These are phyloP conservation scores for Leccinellum luteum DNA, from an alignment of 768 basidiomycete genomes.

Conservation along the genomic window DNA sequence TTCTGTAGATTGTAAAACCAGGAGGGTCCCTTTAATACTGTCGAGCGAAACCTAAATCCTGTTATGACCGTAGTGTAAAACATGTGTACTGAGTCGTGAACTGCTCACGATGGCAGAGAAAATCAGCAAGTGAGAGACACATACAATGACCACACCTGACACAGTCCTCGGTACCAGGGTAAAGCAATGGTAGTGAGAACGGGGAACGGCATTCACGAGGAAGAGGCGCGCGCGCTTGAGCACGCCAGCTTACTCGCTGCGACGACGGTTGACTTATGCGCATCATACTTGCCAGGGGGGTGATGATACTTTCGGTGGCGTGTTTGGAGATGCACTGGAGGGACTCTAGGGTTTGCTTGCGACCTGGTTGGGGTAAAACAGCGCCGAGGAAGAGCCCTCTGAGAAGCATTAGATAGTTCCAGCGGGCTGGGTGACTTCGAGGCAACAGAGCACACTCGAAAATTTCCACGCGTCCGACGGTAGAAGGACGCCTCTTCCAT, in stretches of 20 bases:
- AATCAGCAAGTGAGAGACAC: not conserved
- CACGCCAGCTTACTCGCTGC: no score
- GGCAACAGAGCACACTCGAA: not conserved
- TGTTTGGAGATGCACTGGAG: not conserved
- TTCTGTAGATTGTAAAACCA: slow-evolving; percentile 2
- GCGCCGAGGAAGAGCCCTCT: not conserved
- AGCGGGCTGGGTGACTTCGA: not conserved
- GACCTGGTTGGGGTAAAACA: not conserved
- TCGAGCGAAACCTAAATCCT: not conserved
- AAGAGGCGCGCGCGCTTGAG: no score
- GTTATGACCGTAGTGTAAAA: no score
- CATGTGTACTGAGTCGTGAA: no score
- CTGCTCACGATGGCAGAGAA: not conserved
- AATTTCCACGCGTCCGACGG: no score
- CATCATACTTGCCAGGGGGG: no score
- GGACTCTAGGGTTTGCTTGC: not conserved
- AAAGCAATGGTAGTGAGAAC: no score
- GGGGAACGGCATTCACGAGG: no score
- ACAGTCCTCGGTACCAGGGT: no score
- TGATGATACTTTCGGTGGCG: not conserved
- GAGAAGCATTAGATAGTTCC: no score
- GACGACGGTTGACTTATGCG: no score
- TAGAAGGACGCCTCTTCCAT: not conserved
- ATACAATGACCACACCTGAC: no score
- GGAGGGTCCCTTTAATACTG: not conserved